Conservation (phyloP, 78 protist genomes). For the Bodo saltans region DNA sequence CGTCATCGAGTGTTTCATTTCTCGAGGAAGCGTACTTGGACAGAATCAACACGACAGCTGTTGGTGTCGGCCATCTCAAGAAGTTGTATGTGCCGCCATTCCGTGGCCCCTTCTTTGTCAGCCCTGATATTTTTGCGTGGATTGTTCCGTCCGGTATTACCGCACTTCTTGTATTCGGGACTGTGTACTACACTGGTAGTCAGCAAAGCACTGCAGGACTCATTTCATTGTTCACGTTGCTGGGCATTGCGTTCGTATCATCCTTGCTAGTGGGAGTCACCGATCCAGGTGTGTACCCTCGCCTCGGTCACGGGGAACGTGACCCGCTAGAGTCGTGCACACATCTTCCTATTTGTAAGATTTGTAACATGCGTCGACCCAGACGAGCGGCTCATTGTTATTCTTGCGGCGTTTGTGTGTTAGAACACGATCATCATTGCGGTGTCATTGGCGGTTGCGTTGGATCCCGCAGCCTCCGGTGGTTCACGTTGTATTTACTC, state of each 20-base stretch:
- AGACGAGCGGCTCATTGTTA: conserved; percentile 24
- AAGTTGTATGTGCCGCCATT: too few species aligned
- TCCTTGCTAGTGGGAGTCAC: neutral
- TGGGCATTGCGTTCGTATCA: neutral
- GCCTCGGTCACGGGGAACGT: neutral
- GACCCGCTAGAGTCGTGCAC: neutral
- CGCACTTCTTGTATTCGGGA: neutral
- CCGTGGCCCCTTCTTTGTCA: too few species aligned
- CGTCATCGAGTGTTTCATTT: too few species aligned
- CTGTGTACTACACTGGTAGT: neutral
- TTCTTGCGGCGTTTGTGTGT: conserved; percentile 12
- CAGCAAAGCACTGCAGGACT: neutral
- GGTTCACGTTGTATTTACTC: neutral
- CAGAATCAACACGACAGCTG: too few species aligned
- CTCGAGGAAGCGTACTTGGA: too few species aligned
- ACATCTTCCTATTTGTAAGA: neutral
- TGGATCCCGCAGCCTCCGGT: conserved; percentile 9
- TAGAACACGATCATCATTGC: conserved; percentile 27
- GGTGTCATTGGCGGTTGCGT: conserved; percentile 13
- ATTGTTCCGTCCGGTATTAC: neutral
- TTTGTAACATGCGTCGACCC: neutral
- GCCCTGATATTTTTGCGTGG: neutral
- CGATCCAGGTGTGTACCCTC: neutral
- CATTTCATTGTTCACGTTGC: neutral
- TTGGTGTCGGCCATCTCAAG: too few species aligned